phyloP scores from a whole-genome alignment of 495 filamentous ascomycete genomes.

The Echria macrotheca region DNA sequence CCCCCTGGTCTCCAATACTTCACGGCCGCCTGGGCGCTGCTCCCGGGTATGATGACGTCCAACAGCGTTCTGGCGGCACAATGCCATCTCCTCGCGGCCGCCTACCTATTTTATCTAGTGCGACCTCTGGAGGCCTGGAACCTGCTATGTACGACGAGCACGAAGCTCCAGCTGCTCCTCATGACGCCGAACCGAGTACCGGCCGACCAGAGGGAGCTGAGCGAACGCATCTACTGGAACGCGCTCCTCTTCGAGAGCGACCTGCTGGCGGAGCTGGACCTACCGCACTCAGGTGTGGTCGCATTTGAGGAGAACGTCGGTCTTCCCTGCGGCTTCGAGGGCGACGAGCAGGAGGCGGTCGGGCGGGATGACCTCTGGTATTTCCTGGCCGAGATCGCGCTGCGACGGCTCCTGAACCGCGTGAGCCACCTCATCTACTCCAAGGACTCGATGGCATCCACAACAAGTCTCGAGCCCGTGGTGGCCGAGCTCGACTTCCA shows the following conservation, averaged over 20 bases:
- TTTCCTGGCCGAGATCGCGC: slow-evolving; percentile 73
- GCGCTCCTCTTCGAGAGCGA: slow-evolving; percentile 76
- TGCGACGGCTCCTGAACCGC: slow-evolving; percentile 69
- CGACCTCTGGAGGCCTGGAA: slow-evolving; percentile 80
- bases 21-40: slow-evolving; percentile 68
- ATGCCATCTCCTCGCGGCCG: slow-evolving; percentile 71
- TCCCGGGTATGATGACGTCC: slow-evolving; percentile 72
- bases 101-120: slow-evolving; percentile 78
- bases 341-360: slow-evolving; percentile 55
- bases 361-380: slow-evolving; percentile 79
- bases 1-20: slow-evolving; percentile 77
- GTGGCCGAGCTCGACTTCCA: slow-evolving; percentile 77
- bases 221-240: slow-evolving; percentile 79
- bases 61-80: slow-evolving; percentile 72
- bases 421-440: slow-evolving; percentile 78
- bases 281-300: slow-evolving; percentile 76
- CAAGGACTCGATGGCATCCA: slow-evolving; percentile 62
- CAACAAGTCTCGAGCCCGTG: slow-evolving; percentile 65
- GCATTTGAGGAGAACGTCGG: slow-evolving; percentile 77
- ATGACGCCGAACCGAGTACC: slow-evolving; percentile 66
- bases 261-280: slow-evolving; percentile 70
- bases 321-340: slow-evolving; percentile 70
- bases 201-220: slow-evolving; percentile 60
- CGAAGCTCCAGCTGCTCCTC: slow-evolving; percentile 72
- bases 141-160: slow-evolving; percentile 68